Conservation (phyloP, 768 basidiomycete species). For the Dacryopinax spathularia region DNA sequence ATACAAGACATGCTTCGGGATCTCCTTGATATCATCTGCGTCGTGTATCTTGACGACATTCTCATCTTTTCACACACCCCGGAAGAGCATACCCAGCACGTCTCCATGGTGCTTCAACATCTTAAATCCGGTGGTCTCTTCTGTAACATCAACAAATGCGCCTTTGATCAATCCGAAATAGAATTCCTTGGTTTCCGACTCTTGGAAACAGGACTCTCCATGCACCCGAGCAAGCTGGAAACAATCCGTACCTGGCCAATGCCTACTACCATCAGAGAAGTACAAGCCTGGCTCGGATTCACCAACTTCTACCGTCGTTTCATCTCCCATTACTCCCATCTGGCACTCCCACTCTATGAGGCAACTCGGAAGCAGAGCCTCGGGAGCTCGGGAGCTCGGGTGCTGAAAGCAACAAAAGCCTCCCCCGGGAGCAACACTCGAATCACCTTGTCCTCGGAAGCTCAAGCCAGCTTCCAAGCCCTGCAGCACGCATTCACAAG, state of each 20-base stretch:
- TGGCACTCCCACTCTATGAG: conserved; percentile 18
- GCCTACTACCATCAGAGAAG: conserved; percentile 13
- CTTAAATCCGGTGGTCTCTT: conserved; percentile 7
- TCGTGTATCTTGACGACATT: conserved; percentile 36
- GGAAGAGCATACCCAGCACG: conserved; percentile 23
- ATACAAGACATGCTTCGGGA: conserved; percentile 31
- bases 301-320: conserved; percentile 19
- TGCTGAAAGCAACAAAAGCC: no score
- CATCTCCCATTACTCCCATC: conserved; percentile 13
- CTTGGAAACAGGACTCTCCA: conserved; percentile 10
- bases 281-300: conserved; percentile 19
- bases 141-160: conserved; percentile 11
- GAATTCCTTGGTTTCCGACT: conserved; percentile 13
- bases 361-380: not conserved
- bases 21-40: conserved; percentile 25
- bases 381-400: no score
- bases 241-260: conserved; percentile 17
- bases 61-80: conserved; percentile 29
- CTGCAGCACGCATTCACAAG: conserved; percentile 18
- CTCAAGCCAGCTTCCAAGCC: conserved; percentile 19
- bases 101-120: conserved; percentile 9
- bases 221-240: conserved; percentile 17
- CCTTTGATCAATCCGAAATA: not conserved
- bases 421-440: conserved; percentile 19
- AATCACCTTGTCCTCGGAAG: conserved; percentile 14